Conservation (phyloP, 2,329 filamentous ascomycete genomes). For the Arthroderma sp. region DNA sequence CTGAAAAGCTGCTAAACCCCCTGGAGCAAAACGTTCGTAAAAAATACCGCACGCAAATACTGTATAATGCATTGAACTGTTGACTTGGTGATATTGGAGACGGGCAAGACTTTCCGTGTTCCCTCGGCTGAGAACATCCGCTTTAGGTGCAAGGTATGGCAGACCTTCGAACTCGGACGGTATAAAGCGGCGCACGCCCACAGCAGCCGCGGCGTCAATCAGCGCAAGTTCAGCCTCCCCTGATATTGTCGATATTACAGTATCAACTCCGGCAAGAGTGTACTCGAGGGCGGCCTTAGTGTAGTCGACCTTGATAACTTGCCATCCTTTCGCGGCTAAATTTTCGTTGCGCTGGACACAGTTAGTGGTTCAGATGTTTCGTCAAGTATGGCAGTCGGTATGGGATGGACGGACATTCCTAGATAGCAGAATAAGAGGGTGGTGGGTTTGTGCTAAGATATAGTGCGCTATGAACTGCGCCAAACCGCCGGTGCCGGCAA, state of each 20-base stretch:
- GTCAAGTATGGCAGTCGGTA: conserved; percentile 5
- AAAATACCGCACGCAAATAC: conserved; percentile 62
- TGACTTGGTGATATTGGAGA: conserved; percentile 40
- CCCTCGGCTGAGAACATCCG: conserved; percentile 50
- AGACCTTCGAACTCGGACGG: conserved; percentile 64
- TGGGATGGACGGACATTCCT: conserved; percentile 37
- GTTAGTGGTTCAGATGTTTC: conserved; percentile 4
- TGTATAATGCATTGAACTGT: conserved; percentile 48
- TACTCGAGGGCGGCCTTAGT: conserved; percentile 46
- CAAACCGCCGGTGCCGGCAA: conserved; percentile 49
- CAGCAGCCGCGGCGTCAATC: conserved; percentile 55
- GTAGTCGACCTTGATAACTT: conserved; percentile 59
- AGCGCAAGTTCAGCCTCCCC: conserved; percentile 54
- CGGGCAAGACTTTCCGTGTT: conserved; percentile 44
- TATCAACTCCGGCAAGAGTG: conserved; percentile 56
- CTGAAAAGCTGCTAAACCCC: conserved; percentile 46
- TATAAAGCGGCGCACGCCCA: conserved; percentile 54
- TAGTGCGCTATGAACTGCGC: conserved; percentile 45
- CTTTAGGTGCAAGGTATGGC: conserved; percentile 39
- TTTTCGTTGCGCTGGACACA: conserved; percentile 22
- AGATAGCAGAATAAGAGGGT: conserved; percentile 59
- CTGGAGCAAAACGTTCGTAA: conserved; percentile 60
- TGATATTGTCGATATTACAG: conserved; percentile 61
- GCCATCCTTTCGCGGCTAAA: conserved; percentile 36
- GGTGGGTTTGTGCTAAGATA: conserved; percentile 47